Conservation (phyloP, 1,284 basidiomycete genomes). For the Fomitopsis pinicola region DNA sequence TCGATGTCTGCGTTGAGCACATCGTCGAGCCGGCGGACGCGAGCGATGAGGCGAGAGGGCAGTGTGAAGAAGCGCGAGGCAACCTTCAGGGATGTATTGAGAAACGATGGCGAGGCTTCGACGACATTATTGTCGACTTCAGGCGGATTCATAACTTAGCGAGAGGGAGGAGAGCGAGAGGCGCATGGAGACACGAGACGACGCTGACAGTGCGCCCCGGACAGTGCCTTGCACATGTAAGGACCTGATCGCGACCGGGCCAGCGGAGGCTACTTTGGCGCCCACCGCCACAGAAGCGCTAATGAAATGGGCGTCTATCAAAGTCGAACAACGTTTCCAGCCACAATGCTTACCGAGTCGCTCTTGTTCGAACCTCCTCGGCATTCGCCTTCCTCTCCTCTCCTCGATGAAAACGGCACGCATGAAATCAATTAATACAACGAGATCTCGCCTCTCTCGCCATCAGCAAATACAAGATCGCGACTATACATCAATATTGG, state of each 20-base stretch:
- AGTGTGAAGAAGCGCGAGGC: conserved; percentile 37
- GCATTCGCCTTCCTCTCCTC: too few species aligned
- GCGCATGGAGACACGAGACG: background rate
- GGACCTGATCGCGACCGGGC: too few species aligned
- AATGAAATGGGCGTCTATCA: too few species aligned
- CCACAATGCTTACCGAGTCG: too few species aligned
- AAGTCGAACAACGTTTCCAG: too few species aligned
- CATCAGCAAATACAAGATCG: background rate
- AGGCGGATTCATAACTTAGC: background rate
- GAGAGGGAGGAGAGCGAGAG: background rate
- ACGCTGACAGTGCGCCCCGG: background rate
- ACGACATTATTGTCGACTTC: background rate
- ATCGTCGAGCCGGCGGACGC: conserved; percentile 34
- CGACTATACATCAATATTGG: background rate
- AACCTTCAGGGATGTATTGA: conserved; percentile 24
- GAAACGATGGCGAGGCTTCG: conserved; percentile 3
- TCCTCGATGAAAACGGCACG: background rate
- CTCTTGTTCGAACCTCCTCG: too few species aligned
- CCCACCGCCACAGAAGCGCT: too few species aligned
- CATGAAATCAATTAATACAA: background rate
- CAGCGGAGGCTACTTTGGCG: too few species aligned
- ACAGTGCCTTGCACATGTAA: too few species aligned
- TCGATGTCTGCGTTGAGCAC: conserved; percentile 11
- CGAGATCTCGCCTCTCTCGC: too few species aligned
- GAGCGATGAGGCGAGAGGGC: conserved; percentile 39